Percentiles rank a stretch among this genome's conserved stretches.
Conservation (phyloP, 768 basidiomycete genomes). For the Naganishia antarctica region DNA sequence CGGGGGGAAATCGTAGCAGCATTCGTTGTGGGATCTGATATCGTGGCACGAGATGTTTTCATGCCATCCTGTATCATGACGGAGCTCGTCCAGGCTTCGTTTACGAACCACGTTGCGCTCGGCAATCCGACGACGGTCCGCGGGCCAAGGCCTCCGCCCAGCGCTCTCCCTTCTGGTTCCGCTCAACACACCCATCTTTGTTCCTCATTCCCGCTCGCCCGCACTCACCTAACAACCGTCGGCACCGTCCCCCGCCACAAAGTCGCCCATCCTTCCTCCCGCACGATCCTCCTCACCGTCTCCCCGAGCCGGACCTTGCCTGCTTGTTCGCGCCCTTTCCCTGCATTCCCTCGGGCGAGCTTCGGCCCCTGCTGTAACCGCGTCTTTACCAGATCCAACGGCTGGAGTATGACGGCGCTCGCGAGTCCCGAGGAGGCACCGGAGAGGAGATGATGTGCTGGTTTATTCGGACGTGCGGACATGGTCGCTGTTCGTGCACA, state of each 20-base stretch:
- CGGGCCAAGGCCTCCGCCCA: background rate
- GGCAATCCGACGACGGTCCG: too few relatives aligned
- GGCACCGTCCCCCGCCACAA: constrained; percentile 86
- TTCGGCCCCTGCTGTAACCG: constrained; percentile 75
- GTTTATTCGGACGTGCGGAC: constrained; percentile 27
- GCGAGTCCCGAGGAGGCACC: constrained; percentile 47
- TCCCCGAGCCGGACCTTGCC: background rate
- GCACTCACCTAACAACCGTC: constrained; percentile 62
- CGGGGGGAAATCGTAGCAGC: too few relatives aligned
- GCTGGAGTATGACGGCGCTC: constrained; percentile 45
- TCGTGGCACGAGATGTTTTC: too few relatives aligned
- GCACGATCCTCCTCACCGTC: constrained; percentile 32
- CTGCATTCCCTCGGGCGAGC: constrained; percentile 40
- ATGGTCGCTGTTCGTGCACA: constrained; percentile 7
- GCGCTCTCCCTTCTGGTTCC: background rate
- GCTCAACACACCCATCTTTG: background rate
- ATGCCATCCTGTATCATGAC: too few relatives aligned
- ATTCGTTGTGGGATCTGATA: too few relatives aligned
- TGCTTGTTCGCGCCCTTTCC: background rate
- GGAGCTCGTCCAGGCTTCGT: too few relatives aligned
- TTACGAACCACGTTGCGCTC: too few relatives aligned
- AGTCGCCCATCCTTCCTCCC: constrained; percentile 62
- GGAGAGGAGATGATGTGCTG: constrained; percentile 43
- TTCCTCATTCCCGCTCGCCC: background rate
- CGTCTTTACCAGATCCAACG: constrained; percentile 82